Conservation (phyloP, 257 asterid species). For the Mentha longifolia region DNA sequence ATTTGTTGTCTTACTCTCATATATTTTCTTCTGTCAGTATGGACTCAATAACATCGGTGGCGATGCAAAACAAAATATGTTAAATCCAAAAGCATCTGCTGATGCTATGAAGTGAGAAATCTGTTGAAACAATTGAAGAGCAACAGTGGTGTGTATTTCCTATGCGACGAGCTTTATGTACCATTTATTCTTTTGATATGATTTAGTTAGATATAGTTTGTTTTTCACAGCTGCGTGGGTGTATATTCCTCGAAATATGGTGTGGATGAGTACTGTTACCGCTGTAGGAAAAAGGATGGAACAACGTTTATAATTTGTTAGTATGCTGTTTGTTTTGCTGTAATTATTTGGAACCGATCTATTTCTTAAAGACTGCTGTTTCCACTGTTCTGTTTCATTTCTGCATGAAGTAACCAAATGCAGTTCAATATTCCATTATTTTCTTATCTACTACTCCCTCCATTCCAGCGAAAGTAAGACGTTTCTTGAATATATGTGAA, state of each 20-base stretch:
- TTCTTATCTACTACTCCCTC: too few species aligned
- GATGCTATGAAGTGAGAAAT: conserved; percentile 28
- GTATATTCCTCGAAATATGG: conserved; percentile 27
- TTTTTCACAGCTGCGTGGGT: background rate
- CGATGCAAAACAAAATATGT: conserved; percentile 36
- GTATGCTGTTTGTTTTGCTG: conserved; percentile 22
- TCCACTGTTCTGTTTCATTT: background rate
- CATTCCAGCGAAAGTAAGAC: too few species aligned
- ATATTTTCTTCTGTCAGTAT: conserved; percentile 45
- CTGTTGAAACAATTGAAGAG: conserved; percentile 33
- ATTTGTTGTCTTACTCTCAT: background rate
- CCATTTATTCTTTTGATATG: conserved; percentile 10
- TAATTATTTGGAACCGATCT: background rate
- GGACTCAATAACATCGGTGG: conserved; percentile 42
- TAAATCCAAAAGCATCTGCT: conserved; percentile 36
- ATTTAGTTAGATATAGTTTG: conserved; percentile 15
- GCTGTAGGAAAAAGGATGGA: background rate
- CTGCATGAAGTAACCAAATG: background rate
- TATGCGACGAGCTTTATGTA: background rate
- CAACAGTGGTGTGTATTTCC: conserved; percentile 17
- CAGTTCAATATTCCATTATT: background rate
- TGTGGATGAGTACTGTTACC: conserved; percentile 17
- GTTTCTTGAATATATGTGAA: too few species aligned
- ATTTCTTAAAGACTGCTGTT: background rate
- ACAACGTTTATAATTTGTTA: background rate